Conservation (phyloP, 2,329 filamentous ascomycete species). For the Penicillium sp. region DNA sequence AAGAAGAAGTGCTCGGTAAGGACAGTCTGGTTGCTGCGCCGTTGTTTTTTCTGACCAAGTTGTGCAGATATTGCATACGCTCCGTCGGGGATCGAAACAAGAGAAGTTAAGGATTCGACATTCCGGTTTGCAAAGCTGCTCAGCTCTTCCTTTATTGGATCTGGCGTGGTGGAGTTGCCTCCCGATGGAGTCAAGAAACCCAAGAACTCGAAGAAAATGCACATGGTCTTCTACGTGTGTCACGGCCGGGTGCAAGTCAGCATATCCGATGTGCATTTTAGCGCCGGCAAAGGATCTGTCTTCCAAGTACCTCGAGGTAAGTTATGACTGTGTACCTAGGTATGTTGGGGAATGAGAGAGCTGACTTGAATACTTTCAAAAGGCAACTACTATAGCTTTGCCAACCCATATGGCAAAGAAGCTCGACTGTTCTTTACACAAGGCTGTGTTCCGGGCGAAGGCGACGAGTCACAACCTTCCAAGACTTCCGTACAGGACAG, state of each 20-base stretch:
- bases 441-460: conserved; percentile 57
- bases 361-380: not conserved
- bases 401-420: conserved; percentile 65
- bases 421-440: conserved; percentile 90
- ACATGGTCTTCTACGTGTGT: conserved; percentile 92
- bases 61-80: conserved; percentile 55
- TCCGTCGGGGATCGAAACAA: conserved; percentile 51
- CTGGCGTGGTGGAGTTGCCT: conserved; percentile 82
- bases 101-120: conserved; percentile 56
- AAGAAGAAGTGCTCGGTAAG: conserved; percentile 40
- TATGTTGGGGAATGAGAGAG: too few species aligned
- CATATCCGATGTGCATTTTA: conserved; percentile 56
- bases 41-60: conserved; percentile 5
- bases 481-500: conserved; percentile 23
- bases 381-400: conserved; percentile 94
- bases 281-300: conserved; percentile 78
- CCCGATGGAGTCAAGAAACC: conserved; percentile 75
- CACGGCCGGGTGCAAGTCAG: conserved; percentile 74
- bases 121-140: conserved; percentile 89
- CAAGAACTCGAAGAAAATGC: conserved; percentile 93
- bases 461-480: conserved; percentile 24
- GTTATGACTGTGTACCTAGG: too few species aligned
- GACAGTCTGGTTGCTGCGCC: not conserved
- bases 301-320: conserved; percentile 94
- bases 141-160: conserved; percentile 77